phyloP scores from a whole-genome alignment of 306 rosid genomes.

The Trichosanthes truncata region DNA sequence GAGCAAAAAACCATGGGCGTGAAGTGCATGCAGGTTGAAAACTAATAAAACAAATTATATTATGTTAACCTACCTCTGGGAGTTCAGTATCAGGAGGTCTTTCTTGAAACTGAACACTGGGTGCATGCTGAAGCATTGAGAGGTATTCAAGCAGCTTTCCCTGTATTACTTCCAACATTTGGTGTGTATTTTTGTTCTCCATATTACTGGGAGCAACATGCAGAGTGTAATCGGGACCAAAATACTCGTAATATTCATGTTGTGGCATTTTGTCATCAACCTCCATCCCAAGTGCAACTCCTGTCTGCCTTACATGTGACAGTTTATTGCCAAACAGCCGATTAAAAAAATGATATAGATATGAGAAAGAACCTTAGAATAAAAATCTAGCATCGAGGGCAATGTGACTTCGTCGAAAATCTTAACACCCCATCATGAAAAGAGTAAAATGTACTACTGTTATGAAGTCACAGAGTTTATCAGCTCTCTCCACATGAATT shows the following conservation, averaged over 20 bases:
- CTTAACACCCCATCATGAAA: neutral
- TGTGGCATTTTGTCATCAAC: slow-evolving; percentile 92
- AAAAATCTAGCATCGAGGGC: slow-evolving; percentile 5
- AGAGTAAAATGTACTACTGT: neutral
- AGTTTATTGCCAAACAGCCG: slow-evolving; percentile 11
- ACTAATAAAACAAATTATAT: neutral
- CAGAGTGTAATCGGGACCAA: slow-evolving; percentile 87
- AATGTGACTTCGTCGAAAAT: neutral
- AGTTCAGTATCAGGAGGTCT: slow-evolving; percentile 71
- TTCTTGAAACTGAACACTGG: slow-evolving; percentile 78
- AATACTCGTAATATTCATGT: slow-evolving; percentile 83
- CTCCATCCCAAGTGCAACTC: slow-evolving; percentile 87
- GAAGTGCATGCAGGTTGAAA: neutral
- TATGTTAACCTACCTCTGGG: slow-evolving; percentile 47
- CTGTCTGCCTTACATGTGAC: slow-evolving; percentile 53
- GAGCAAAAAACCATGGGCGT: neutral
- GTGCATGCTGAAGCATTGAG: slow-evolving; percentile 79
- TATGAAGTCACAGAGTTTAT: neutral
- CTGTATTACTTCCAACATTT: slow-evolving; percentile 56
- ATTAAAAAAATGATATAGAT: neutral
- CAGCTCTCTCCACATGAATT: neutral
- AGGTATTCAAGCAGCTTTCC: slow-evolving; percentile 70
- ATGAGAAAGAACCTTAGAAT: slow-evolving; percentile 6
- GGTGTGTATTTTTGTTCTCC: slow-evolving; percentile 82
- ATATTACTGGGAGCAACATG: slow-evolving; percentile 96